Evolutionary conservation across 257 asterid species (phyloP).

Genomic region (Paraleonurus japonicus): DNA sequence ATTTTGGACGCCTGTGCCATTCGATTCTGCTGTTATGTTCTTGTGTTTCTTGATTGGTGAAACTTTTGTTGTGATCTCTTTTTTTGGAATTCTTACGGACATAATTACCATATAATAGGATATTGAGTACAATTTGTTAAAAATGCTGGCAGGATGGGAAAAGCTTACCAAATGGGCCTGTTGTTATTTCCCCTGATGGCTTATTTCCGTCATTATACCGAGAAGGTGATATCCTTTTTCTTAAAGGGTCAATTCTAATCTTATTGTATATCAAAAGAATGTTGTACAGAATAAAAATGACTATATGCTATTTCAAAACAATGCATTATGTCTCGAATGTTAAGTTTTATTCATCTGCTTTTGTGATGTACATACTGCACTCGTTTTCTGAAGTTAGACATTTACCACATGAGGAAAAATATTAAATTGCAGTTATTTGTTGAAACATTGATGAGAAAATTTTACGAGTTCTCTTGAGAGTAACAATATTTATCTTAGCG

Average conservation of each 20-base stretch:
- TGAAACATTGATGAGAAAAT: not conserved
- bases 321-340: not conserved
- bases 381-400: not conserved
- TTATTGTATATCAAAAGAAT: not conserved
- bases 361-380: not conserved
- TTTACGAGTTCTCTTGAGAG: not conserved
- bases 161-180: conserved; percentile 94
- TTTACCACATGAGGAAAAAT: not conserved
- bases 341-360: not conserved
- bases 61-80: not conserved
- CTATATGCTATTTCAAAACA: not conserved
- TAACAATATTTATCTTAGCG: not conserved
- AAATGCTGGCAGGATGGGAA: conserved; percentile 83
- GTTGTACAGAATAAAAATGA: not conserved
- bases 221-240: conserved; percentile 57
- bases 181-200: conserved; percentile 98
- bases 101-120: not conserved
- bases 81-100: conserved; percentile 1
- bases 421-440: not conserved
- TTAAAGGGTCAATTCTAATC: not conserved
- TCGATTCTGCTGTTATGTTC: too few species aligned
- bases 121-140: conserved; percentile 15
- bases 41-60: conserved; percentile 4
- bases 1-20: too few species aligned
- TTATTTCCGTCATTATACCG: conserved; percentile 89